A percentile compares a stretch with the other conserved stretches of the same genome.
Conservation (phyloP, 805 yeast species). For the Saccharomycopsis javanensis region DNA sequence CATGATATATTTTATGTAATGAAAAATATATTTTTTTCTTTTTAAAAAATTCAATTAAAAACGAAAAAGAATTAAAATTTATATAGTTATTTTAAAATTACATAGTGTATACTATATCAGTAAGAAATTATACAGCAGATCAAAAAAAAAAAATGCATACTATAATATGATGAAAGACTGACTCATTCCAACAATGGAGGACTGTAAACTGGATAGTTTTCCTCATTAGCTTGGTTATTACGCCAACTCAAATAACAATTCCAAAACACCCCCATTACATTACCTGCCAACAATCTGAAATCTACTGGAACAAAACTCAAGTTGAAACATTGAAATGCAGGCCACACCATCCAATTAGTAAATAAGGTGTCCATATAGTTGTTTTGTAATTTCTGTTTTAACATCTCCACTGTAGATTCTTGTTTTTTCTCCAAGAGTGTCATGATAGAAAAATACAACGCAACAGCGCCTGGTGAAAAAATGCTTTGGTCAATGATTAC, state of each 20-base stretch:
- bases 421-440: slow-evolving; percentile 50
- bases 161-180: too few relatives aligned
- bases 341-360: slow-evolving; percentile 87
- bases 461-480: slow-evolving; percentile 74
- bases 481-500: slow-evolving; percentile 62
- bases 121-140: too few relatives aligned
- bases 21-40: too few relatives aligned
- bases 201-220: slow-evolving; percentile 8
- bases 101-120: too few relatives aligned
- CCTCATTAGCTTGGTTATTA: slow-evolving; percentile 28
- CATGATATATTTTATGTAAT: too few relatives aligned
- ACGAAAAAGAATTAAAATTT: too few relatives aligned
- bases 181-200: slow-evolving; percentile 15
- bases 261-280: slow-evolving; percentile 70
- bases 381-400: slow-evolving; percentile 34
- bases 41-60: too few relatives aligned
- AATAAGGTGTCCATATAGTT: slow-evolving; percentile 60
- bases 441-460: slow-evolving; percentile 61
- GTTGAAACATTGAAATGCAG: slow-evolving; percentile 70
- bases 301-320: slow-evolving; percentile 68
- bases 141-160: not conserved
- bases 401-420: slow-evolving; percentile 26
- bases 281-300: slow-evolving; percentile 58
- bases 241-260: slow-evolving; percentile 63
- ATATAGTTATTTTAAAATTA: too few relatives aligned